These are phyloP conservation scores for Tetramitus jugosus DNA, from an alignment of 208 protist genomes.

Conservation along the genomic window DNA sequence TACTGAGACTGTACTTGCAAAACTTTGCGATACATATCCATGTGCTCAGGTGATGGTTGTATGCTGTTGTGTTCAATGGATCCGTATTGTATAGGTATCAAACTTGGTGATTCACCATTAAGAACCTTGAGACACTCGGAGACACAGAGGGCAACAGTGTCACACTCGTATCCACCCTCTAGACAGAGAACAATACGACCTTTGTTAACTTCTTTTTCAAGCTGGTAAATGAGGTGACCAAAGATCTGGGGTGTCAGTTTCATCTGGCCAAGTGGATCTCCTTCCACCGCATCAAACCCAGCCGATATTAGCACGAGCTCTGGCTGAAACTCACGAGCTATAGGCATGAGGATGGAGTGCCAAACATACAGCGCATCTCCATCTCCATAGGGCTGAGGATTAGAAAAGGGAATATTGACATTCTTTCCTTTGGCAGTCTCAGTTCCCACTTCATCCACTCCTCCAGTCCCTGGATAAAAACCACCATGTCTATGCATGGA, in stretches of 20 bases:
- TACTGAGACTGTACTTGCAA: too few species aligned
- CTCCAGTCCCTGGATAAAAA: slow-evolving; percentile 82
- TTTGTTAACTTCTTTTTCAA: slow-evolving; percentile 35
- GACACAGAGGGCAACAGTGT: slow-evolving; percentile 47
- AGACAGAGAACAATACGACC: slow-evolving; percentile 21
- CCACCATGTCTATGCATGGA: slow-evolving; percentile 66
- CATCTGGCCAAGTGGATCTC: slow-evolving; percentile 74
- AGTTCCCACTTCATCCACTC: slow-evolving; percentile 33
- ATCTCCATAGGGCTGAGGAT: slow-evolving; percentile 62
- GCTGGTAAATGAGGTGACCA: slow-evolving; percentile 67
- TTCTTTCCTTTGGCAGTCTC: slow-evolving; percentile 62
- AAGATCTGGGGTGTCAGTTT: slow-evolving; percentile 58
- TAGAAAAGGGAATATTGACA: slow-evolving; percentile 84
- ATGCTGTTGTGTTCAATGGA: too few species aligned
- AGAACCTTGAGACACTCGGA: not conserved
- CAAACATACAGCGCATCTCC: slow-evolving; percentile 83
- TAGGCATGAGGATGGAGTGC: slow-evolving; percentile 73
- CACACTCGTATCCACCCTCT: slow-evolving; percentile 43
- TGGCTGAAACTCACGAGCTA: slow-evolving; percentile 69
- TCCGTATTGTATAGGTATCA: not conserved
- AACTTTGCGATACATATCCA: too few species aligned
- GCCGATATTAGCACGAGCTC: slow-evolving; percentile 81
- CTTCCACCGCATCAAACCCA: slow-evolving; percentile 82
- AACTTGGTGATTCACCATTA: not conserved
- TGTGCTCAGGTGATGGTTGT: too few species aligned